phyloP scores from a whole-genome alignment of 2,329 filamentous ascomycete genomes.

The Cercospora sesami region DNA sequence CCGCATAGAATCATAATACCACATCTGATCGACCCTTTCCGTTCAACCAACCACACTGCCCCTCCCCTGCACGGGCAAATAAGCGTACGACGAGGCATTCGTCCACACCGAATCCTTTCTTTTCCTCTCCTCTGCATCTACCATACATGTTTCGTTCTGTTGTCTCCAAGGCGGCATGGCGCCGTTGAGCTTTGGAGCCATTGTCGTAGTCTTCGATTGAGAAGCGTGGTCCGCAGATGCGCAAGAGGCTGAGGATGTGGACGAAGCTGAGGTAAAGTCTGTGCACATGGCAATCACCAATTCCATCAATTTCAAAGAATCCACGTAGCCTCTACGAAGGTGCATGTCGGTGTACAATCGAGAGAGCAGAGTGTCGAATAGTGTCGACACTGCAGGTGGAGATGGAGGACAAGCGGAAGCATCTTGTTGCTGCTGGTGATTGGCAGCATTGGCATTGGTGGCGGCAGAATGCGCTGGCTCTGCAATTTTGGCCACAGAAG shows the following conservation, averaged over 20 bases:
- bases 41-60: neutral
- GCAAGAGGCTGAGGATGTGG: neutral
- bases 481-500: neutral
- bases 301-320: slow-evolving; percentile 2
- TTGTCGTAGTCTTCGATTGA: neutral
- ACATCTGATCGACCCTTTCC: neutral
- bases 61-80: neutral
- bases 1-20: neutral
- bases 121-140: neutral
- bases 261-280: neutral
- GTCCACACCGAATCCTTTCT: neutral
- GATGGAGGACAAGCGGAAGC: neutral
- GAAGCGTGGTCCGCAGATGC: neutral
- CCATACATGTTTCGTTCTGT: no score
- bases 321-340: slow-evolving; percentile 8
- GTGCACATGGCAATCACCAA: slow-evolving; percentile 9
- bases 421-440: neutral
- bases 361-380: slow-evolving; percentile 9
- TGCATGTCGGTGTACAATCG: slow-evolving; percentile 3
- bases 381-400: neutral
- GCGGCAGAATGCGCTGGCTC: neutral
- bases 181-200: neutral
- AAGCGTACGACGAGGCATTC: neutral
- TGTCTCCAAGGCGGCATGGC: neutral
- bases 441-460: neutral